Evolutionary conservation across 495 filamentous ascomycete species (phyloP).

Genomic region (Hypoxylon perforatum): DNA sequence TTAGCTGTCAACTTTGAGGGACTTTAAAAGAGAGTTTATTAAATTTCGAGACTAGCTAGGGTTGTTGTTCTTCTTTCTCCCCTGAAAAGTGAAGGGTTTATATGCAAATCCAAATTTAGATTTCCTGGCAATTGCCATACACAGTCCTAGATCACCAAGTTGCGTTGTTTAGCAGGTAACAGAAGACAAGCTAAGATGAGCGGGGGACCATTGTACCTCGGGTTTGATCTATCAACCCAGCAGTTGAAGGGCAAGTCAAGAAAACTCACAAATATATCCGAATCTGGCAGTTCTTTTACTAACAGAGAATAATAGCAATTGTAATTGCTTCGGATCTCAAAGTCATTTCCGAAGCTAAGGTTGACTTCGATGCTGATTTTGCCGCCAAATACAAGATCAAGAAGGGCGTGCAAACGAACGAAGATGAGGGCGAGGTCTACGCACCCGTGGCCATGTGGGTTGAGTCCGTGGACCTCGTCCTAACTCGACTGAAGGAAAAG

Average conservation of each 20-base stretch:
- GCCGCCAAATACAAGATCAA: constrained; percentile 83
- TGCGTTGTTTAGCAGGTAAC: constrained; percentile 31
- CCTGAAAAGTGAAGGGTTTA: background rate
- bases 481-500: constrained; percentile 74
- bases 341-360: constrained; percentile 78
- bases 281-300: constrained; percentile 1
- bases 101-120: background rate
- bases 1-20: background rate
- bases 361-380: constrained; percentile 77
- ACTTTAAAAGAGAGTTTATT: constrained; percentile 26
- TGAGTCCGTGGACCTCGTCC: constrained; percentile 87
- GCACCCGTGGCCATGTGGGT: constrained; percentile 95
- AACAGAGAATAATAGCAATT: constrained; percentile 62
- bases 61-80: background rate
- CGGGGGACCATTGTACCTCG: constrained; percentile 78
- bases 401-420: constrained; percentile 87
- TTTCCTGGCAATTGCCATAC: background rate
- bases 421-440: constrained; percentile 84
- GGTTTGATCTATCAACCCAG: constrained; percentile 96
- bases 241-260: constrained; percentile 80
- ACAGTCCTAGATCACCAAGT: background rate
- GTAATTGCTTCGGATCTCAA: constrained; percentile 83
- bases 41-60: background rate
- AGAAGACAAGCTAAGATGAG: constrained; percentile 50
- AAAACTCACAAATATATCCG: background rate